Evolutionary conservation across 2,329 filamentous ascomycete genomes (phyloP).

Genomic region (Cladophialophora yegresii): DNA sequence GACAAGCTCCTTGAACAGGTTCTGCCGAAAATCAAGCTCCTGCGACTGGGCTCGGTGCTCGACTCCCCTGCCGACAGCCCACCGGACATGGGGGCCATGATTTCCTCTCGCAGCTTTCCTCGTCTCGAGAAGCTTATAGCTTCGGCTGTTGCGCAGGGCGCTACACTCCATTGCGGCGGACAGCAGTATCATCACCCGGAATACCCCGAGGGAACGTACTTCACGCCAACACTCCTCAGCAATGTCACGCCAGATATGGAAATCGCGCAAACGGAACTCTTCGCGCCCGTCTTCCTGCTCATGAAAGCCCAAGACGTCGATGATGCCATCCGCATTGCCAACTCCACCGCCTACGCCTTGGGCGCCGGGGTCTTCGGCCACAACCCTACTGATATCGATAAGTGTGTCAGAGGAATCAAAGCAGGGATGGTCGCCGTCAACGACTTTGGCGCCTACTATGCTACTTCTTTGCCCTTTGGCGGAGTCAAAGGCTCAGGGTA

Average conservation of each 20-base stretch:
- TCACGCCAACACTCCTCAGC: slow-evolving; percentile 84
- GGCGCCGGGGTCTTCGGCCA: slow-evolving; percentile 85
- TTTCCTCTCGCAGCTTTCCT: slow-evolving; percentile 74
- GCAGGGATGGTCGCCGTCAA: slow-evolving; percentile 94
- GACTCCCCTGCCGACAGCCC: slow-evolving; percentile 43
- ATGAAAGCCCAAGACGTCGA: slow-evolving; percentile 70
- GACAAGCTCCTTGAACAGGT: slow-evolving; percentile 69
- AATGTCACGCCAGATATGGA: slow-evolving; percentile 83
- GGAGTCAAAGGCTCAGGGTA: slow-evolving; percentile 81
- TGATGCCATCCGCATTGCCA: slow-evolving; percentile 75
- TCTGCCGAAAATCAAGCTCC: slow-evolving; percentile 68
- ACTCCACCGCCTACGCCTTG: slow-evolving; percentile 80
- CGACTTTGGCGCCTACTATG: slow-evolving; percentile 92
- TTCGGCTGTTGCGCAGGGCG: slow-evolving; percentile 76
- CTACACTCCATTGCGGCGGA: slow-evolving; percentile 78
- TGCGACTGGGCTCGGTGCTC: slow-evolving; percentile 74
- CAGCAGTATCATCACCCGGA: slow-evolving; percentile 69
- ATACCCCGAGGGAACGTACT: slow-evolving; percentile 82
- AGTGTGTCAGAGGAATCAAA: slow-evolving; percentile 68
- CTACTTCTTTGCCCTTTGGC: slow-evolving; percentile 91
- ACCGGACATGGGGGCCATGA: slow-evolving; percentile 82
- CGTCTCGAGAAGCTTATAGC: slow-evolving; percentile 74
- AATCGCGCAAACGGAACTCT: slow-evolving; percentile 88
- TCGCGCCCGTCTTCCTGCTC: slow-evolving; percentile 84
- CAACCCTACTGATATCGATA: slow-evolving; percentile 62